phyloP scores from a whole-genome alignment of 2,329 filamentous ascomycete genomes.

The Sporothrix humicola region DNA sequence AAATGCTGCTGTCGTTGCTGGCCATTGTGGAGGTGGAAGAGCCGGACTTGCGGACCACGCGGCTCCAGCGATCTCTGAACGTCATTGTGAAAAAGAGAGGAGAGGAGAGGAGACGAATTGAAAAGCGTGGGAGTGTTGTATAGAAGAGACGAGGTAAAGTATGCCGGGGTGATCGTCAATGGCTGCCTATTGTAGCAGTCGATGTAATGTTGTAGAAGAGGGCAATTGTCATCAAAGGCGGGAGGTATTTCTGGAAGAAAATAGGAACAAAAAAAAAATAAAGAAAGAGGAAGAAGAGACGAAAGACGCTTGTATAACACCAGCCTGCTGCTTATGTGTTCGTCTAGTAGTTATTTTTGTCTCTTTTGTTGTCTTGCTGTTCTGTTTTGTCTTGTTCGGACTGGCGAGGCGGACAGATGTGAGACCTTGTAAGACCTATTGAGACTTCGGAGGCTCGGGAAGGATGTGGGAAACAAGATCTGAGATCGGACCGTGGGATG shows the following conservation, averaged over 20 bases:
- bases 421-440: slow-evolving; percentile 19
- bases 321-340: slow-evolving; percentile 4
- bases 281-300: background rate
- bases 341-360: background rate
- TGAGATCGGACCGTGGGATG: background rate
- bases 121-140: background rate
- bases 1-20: slow-evolving; percentile 27
- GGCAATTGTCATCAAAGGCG: slow-evolving; percentile 5
- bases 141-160: background rate
- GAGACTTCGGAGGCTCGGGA: slow-evolving; percentile 21
- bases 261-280: background rate
- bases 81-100: slow-evolving; percentile 34
- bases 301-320: slow-evolving; percentile 4
- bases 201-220: background rate
- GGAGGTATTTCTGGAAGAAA: background rate
- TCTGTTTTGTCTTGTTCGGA: background rate
- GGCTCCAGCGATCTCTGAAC: slow-evolving; percentile 37
- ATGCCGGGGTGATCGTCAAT: background rate
- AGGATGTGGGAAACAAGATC: background rate
- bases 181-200: background rate
- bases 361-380: background rate
- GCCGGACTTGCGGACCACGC: slow-evolving; percentile 34
- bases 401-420: slow-evolving; percentile 5
- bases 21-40: slow-evolving; percentile 22
- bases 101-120: background rate